Evolutionary conservation across 768 basidiomycete species (phyloP), one percentile per base, ranked within the genome.

Genomic region (Bullera alba): DNA sequence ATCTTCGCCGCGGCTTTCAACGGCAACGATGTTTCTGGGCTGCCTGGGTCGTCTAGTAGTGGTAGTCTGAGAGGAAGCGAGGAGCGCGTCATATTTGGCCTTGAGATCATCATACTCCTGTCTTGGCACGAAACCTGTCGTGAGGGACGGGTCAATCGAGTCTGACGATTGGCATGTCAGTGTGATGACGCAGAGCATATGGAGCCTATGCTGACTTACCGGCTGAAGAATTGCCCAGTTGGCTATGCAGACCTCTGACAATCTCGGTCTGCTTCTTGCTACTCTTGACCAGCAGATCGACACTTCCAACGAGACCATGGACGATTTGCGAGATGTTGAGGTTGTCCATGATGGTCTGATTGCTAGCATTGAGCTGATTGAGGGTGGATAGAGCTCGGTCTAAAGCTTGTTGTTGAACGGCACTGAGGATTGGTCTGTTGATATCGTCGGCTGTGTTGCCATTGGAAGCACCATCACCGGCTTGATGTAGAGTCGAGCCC

Each of bases 21-120:
- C 27, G 1, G 32, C 45, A 2, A 23, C 23, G 2, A 44, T 21
- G 22, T 36, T 15, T n/a, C 46, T 35, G 8, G 45, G 16, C 19
- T 19, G 17, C 16, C 19, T 19, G 16, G 29, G n/a, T 19, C 45
- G 15, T 16, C 17, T 8, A 8, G 17, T 30, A 16, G 19, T 15
- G 25, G 1, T 15, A 27, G 19, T 25, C 10, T 10, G 29, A 32
- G 16, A 21, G 3, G 45, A 46, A 43, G 52, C 45, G 32, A 53
- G 41, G 15, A 63, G 44, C 8, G 50, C 42, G 16, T 63, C 65
- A 38, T 63, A 61, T n/a, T 46, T 35, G 3, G 56, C 38, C 49
- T 63, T 58, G 21, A 63, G 61, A 16, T 34, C 50, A 36, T 67
- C 59, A 37, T 61, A 61, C 22, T 63, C 61, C 16, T 39, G 26